Percentiles rank a stretch among this genome's conserved stretches.
Conservation (phyloP, 306 rosid species). For the Inga oerstediana region DNA sequence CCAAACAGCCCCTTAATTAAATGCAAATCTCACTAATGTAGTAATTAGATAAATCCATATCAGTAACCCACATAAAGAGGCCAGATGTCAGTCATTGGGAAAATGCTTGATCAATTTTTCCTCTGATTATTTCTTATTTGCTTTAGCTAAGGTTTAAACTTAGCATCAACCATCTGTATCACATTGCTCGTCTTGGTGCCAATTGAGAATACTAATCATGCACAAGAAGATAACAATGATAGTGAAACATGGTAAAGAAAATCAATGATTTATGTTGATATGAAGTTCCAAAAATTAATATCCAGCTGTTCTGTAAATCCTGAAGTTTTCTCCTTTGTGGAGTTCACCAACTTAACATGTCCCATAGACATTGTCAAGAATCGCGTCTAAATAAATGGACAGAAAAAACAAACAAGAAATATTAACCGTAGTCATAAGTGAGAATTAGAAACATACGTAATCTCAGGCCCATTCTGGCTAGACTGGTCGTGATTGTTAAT, state of each 20-base stretch:
- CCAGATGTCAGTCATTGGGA: not conserved
- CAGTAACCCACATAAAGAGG: too few species aligned
- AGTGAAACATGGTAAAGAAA: not conserved
- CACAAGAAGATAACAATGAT: conserved; percentile 15
- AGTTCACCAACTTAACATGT: not conserved
- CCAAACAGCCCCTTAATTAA: not conserved
- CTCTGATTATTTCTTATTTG: not conserved
- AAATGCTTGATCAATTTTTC: not conserved
- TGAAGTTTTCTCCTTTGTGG: conserved; percentile 6
- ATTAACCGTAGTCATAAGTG: conserved; percentile 19
- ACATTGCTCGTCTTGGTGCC: conserved; percentile 5
- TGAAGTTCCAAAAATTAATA: not conserved
- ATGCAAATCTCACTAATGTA: conserved; percentile 9
- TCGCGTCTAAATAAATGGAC: not conserved
- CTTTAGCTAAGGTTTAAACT: not conserved
- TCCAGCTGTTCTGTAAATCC: not conserved
- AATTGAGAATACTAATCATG: conserved; percentile 9
- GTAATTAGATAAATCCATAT: not conserved
- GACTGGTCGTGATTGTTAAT: conserved; percentile 59
- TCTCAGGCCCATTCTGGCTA: conserved; percentile 60
- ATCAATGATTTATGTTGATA: not conserved
- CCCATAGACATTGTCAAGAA: conserved; percentile 8
- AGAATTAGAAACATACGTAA: conserved; percentile 56
- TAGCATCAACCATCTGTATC: not conserved
- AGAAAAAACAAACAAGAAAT: conserved; percentile 5